Conservation (phyloP, 192 early-diverging fungal species). For the Martensiomyces pterosporus region DNA sequence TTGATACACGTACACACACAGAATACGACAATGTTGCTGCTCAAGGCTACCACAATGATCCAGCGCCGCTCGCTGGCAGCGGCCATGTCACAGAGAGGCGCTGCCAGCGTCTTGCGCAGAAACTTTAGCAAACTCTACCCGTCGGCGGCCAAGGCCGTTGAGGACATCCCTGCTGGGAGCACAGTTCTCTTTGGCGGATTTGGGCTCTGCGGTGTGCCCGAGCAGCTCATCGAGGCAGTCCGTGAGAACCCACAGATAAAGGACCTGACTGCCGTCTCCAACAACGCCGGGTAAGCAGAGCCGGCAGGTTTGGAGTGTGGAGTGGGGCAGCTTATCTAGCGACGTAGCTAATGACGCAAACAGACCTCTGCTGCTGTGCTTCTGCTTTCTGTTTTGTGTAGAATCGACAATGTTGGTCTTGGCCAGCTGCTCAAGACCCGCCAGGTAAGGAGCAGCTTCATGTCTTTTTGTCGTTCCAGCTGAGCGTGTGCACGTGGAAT, state of each 20-base stretch:
- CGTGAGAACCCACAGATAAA: constrained; percentile 17
- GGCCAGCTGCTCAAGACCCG: constrained; percentile 59
- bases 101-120: not conserved
- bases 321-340: too few species aligned
- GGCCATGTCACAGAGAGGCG: not conserved
- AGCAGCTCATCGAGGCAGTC: constrained; percentile 56
- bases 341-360: too few species aligned
- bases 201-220: constrained; percentile 73
- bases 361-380: constrained; percentile 59
- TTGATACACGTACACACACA: too few species aligned
- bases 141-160: constrained; percentile 59
- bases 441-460: too few species aligned
- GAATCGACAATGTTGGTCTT: constrained; percentile 60
- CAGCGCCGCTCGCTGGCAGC: not conserved
- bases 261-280: constrained; percentile 52
- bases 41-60: not conserved
- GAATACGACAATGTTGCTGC: not conserved
- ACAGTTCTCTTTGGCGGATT: constrained; percentile 71
- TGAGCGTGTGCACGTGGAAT: too few species aligned
- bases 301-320: too few species aligned
- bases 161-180: constrained; percentile 54
- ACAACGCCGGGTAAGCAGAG: constrained; percentile 54
- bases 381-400: not conserved
- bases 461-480: too few species aligned
- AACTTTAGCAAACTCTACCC: constrained; percentile 53